These are phyloP conservation scores for Aspergillus pseudotamarii DNA, from an alignment of 2,329 filamentous ascomycete genomes.

Conservation along the genomic window DNA sequence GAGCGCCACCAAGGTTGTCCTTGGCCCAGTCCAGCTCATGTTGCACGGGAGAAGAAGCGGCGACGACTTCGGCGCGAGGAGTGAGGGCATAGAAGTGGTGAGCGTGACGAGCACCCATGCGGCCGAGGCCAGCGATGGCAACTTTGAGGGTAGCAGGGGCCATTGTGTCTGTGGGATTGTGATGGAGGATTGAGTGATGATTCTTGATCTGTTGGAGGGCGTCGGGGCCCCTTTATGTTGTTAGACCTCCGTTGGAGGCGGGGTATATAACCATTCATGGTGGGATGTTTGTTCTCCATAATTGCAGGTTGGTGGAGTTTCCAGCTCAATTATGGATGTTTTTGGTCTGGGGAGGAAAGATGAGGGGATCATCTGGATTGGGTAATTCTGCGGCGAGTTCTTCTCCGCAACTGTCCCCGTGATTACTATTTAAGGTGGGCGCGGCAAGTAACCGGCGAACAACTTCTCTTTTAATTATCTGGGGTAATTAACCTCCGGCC, in stretches of 20 bases:
- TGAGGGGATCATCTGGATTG: neutral
- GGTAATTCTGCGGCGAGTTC: neutral
- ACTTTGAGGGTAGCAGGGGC: conserved; percentile 33
- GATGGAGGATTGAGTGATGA: neutral
- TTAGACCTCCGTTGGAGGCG: neutral
- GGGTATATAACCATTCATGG: neutral
- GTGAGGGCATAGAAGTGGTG: conserved; percentile 48
- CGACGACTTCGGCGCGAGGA: conserved; percentile 52
- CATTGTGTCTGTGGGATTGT: neutral
- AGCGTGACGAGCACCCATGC: conserved; percentile 52
- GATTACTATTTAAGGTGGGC: rapidly evolving
- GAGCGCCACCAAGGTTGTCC: conserved; percentile 52
- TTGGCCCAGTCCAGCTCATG: conserved; percentile 52
- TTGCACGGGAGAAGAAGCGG: conserved; percentile 48
- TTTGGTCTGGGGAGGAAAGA: neutral
- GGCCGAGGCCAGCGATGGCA: conserved; percentile 48
- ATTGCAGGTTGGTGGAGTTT: neutral
- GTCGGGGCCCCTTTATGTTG: neutral
- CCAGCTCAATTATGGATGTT: neutral
- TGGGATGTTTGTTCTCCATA: neutral
- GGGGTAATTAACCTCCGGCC: neutral
- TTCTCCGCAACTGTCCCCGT: neutral
- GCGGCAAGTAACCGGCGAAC: rapidly evolving
- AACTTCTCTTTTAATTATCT: rapidly evolving
- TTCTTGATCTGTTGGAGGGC: neutral